Percentiles rank a stretch among this genome's conserved stretches.
These are phyloP conservation scores for Calocera cornea DNA, from an alignment of 768 basidiomycete species.

Conservation along the genomic window DNA sequence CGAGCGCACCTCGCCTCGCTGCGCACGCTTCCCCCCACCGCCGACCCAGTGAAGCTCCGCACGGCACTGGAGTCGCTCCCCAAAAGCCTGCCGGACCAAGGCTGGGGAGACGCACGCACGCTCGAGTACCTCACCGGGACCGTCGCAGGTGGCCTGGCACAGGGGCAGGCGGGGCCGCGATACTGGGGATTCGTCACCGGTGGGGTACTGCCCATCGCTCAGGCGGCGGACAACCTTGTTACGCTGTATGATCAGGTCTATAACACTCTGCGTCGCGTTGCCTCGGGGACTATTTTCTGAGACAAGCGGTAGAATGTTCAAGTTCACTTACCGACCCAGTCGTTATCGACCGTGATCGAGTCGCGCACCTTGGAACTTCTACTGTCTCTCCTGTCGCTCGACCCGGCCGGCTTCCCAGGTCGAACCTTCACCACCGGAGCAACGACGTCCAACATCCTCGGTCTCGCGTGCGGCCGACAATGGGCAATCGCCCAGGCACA, in stretches of 20 bases:
- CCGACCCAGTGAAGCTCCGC: conserved; percentile 12
- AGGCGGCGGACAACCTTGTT: conserved; percentile 28
- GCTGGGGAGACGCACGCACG: conserved; percentile 23
- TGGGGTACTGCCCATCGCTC: conserved; percentile 25
- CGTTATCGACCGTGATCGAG: conserved; percentile 22
- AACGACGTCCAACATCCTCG: conserved; percentile 31
- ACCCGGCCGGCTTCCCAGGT: conserved; percentile 20
- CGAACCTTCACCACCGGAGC: conserved; percentile 32
- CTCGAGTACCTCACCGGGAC: conserved; percentile 20
- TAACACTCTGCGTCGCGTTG: conserved; percentile 14
- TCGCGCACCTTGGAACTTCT: conserved; percentile 21
- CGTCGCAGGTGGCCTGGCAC: conserved; percentile 23
- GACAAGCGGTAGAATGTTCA: background rate
- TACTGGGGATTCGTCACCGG: conserved; percentile 25
- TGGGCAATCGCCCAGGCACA: conserved; percentile 18
- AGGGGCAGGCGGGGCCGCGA: conserved; percentile 28
- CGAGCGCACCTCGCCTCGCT: background rate
- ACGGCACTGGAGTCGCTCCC: conserved; percentile 19
- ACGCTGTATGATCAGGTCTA: conserved; percentile 28
- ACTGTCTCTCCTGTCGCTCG: conserved; percentile 20
- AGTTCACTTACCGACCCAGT: conserved; percentile 11
- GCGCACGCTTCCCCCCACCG: background rate
- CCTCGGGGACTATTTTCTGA: conserved; percentile 17
- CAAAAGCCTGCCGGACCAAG: conserved; percentile 18
- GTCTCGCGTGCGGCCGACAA: conserved; percentile 30